These are phyloP conservation scores for Boechera retrofracta DNA, from an alignment of 345 rosid genomes.

Conservation along the genomic window DNA sequence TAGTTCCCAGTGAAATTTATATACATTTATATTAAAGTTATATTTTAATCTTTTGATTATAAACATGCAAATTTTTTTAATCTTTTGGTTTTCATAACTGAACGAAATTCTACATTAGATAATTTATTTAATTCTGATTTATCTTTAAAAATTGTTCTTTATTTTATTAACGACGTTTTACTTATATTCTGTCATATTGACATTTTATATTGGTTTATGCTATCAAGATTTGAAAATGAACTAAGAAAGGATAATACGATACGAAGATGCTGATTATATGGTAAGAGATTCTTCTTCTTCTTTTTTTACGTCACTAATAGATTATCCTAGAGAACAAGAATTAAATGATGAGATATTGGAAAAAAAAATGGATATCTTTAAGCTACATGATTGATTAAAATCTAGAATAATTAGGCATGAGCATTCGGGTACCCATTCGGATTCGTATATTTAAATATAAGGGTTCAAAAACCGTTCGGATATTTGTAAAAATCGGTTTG, in stretches of 20 bases:
- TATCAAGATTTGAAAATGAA: neutral
- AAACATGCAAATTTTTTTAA: neutral
- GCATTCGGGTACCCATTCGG: too few relatives aligned
- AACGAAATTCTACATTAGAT: neutral
- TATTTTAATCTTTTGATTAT: too few relatives aligned
- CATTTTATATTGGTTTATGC: neutral
- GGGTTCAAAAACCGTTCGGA: too few relatives aligned
- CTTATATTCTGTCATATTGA: too few relatives aligned
- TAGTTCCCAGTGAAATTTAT: neutral
- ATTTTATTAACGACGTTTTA: too few relatives aligned
- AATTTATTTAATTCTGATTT: neutral
- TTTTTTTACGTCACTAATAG: neutral
- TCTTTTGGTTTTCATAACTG: neutral
- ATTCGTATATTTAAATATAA: too few relatives aligned
- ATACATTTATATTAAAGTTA: too few relatives aligned
- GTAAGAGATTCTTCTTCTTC: neutral
- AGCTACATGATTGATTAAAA: neutral
- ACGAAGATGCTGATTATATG: constrained; percentile 15
- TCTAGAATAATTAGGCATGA: too few relatives aligned
- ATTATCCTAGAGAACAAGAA: neutral
- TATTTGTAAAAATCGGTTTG: too few relatives aligned
- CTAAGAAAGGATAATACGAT: too few relatives aligned
- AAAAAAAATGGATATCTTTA: neutral
- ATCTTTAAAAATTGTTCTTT: neutral
- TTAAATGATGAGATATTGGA: constrained; percentile 4